Evolutionary conservation across 2,329 filamentous ascomycete species (phyloP), one percentile per base, ranked within the genome.

Genomic region (Colletotrichum sp.): DNA sequence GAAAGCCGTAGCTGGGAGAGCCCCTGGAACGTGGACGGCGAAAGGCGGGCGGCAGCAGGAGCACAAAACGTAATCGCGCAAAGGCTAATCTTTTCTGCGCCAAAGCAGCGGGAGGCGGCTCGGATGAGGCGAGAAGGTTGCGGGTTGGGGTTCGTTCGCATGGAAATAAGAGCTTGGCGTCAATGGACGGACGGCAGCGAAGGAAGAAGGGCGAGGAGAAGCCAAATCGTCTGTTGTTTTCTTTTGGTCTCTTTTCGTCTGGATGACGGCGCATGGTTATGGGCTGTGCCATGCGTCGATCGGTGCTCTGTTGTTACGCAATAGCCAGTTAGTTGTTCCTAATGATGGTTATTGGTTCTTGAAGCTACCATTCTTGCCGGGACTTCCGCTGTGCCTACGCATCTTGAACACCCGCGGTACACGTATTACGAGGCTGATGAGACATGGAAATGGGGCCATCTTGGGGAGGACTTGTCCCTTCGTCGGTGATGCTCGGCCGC

Each of bases 41-140:
- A 36, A 39, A 55, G 21, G 16, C 24, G 13, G 68, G 71, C 30
- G 49, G 69, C 34, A 32, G 28, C 12, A 55, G 2, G 21, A 24
- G 49, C n/a, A 60, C 30, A 26, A 75, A 71, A 72, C 68, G 69
- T 66, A 71, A 75, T 59, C 66, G 59, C 67, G 8, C 60, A 24
- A 36, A 71, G 59, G 21, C 18, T 71, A 52, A n/a, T n/a, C 10
- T 13, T 21, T 13, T n/a, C n/a, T 24, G 18, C 32, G 32, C 60
- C 30, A 55, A 30, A 26, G n/a, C 44, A 18, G 49, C 64, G 55
- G 36, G 34, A 64, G 34, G 26, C 59, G 69, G 32, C 62, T 67
- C 63, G 69, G 69, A 59, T 32, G 69, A 68, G 28, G 24, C 52
- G 52, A 34, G 44, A 55, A 67, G 69, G 69, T 71, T 66, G 10